Percentiles rank a stretch among this genome's conserved stretches.
phyloP scores from a whole-genome alignment of 192 early-diverging fungal species.

The Backusella macrospora region DNA sequence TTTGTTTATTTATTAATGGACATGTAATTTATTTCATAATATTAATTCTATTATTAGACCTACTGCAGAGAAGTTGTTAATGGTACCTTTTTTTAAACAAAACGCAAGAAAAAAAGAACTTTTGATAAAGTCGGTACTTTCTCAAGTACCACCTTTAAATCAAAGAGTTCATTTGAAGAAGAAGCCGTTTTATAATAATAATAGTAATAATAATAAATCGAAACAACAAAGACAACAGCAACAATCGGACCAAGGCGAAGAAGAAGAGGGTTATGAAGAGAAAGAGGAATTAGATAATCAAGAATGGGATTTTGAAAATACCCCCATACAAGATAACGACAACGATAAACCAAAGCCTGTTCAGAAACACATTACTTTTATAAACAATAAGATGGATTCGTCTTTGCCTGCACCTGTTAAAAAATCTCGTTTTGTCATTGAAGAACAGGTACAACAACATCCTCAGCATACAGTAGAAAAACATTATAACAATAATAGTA shows the following conservation, averaged over 20 bases:
- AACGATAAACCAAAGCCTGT: background rate
- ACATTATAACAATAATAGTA: background rate
- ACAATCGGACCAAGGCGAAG: conserved; percentile 52
- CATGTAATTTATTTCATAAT: background rate
- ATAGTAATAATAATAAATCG: too few species aligned
- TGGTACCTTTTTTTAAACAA: conserved; percentile 76
- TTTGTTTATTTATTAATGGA: background rate
- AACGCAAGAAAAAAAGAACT: conserved; percentile 72
- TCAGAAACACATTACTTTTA: conserved; percentile 18
- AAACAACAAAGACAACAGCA: conserved; percentile 43
- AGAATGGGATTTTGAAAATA: conserved; percentile 68
- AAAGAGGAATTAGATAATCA: conserved; percentile 18
- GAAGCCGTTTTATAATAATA: conserved; percentile 43
- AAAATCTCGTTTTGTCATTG: conserved; percentile 12
- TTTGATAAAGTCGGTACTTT: conserved; percentile 60
- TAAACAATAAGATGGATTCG: too few species aligned
- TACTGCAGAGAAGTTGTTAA: conserved; percentile 73
- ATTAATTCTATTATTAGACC: conserved; percentile 57
- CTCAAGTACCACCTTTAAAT: conserved; percentile 68
- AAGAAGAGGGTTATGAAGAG: background rate
- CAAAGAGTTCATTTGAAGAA: conserved; percentile 57
- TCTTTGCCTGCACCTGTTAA: background rate
- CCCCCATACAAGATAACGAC: conserved; percentile 18
- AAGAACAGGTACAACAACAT: conserved; percentile 19
- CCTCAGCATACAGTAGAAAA: background rate